A percentile compares a stretch with the other conserved stretches of the same genome.
phyloP scores from a whole-genome alignment of 176 grass and related monocot genomes.

The Oryza australiensis region DNA sequence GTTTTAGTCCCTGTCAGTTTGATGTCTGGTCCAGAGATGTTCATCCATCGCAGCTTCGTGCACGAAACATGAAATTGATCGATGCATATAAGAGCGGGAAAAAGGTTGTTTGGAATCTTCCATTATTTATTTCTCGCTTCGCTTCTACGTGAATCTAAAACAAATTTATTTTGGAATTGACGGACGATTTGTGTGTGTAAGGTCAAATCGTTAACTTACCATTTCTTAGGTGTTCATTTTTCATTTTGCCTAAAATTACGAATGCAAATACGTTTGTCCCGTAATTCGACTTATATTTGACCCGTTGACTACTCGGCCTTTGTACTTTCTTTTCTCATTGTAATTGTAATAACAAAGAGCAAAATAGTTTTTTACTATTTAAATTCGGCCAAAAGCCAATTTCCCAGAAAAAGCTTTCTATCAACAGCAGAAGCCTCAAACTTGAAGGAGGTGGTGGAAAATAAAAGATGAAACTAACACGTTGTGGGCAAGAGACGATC shows the following conservation, averaged over 20 bases:
- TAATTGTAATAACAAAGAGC: too few species aligned
- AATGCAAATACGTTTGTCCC: too few species aligned
- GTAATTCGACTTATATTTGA: too few species aligned
- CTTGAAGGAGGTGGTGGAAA: neutral
- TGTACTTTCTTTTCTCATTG: neutral
- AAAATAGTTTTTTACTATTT: neutral
- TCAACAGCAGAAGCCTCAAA: conserved; percentile 14
- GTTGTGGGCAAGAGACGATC: neutral
- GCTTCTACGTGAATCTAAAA: neutral
- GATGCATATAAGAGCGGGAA: neutral
- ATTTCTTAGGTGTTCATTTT: too few species aligned
- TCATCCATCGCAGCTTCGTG: neutral
- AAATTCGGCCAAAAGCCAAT: neutral
- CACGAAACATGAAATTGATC: neutral
- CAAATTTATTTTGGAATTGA: too few species aligned
- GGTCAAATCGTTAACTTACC: too few species aligned
- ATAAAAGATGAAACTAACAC: neutral
- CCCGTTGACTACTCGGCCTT: too few species aligned
- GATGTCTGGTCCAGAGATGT: neutral
- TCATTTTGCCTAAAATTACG: too few species aligned
- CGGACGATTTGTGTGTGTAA: too few species aligned
- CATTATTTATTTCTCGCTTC: neutral
- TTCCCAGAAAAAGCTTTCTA: conserved; percentile 7
- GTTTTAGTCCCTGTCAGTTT: neutral
- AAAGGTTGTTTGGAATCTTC: neutral